These are phyloP conservation scores for Cornus kousa DNA, from an alignment of 148 eudicot genomes.

Conservation along the genomic window DNA sequence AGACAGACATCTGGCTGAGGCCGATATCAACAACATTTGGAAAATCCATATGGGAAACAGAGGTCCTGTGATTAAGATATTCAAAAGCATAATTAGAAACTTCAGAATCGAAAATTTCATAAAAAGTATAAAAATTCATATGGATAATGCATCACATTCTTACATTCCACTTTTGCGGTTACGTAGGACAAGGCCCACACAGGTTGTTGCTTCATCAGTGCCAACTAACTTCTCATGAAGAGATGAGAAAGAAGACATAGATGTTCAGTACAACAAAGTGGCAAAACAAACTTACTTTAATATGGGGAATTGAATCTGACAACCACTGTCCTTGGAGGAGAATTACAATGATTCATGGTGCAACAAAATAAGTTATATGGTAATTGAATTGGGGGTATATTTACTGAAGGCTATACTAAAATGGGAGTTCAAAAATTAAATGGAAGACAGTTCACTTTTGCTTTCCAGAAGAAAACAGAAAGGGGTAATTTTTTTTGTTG, in stretches of 20 bases:
- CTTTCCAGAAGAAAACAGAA: not conserved
- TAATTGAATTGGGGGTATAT: not conserved
- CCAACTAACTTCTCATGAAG: constrained; percentile 62
- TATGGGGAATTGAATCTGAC: not conserved
- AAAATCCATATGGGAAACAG: constrained; percentile 86
- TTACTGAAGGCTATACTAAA: not conserved
- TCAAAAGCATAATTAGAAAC: constrained; percentile 3
- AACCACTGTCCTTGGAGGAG: not conserved
- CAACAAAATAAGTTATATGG: not conserved
- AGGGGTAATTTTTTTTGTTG: not conserved
- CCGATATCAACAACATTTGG: constrained; percentile 72
- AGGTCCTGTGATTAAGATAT: constrained; percentile 46
- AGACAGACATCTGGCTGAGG: too few relatives aligned
- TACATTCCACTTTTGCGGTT: constrained; percentile 83
- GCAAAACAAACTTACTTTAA: not conserved
- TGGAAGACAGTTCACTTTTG: constrained; percentile 3
- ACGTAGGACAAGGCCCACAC: constrained; percentile 84
- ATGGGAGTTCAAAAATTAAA: not conserved
- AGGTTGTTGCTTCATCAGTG: constrained; percentile 95
- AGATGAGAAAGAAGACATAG: not conserved
- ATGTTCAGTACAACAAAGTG: constrained; percentile 10
- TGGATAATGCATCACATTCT: constrained; percentile 10
- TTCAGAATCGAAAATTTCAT: constrained; percentile 1
- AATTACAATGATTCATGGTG: not conserved
- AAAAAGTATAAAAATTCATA: not conserved